phyloP scores from a whole-genome alignment of 257 asterid genomes.

The Nicotiana knightiana region DNA sequence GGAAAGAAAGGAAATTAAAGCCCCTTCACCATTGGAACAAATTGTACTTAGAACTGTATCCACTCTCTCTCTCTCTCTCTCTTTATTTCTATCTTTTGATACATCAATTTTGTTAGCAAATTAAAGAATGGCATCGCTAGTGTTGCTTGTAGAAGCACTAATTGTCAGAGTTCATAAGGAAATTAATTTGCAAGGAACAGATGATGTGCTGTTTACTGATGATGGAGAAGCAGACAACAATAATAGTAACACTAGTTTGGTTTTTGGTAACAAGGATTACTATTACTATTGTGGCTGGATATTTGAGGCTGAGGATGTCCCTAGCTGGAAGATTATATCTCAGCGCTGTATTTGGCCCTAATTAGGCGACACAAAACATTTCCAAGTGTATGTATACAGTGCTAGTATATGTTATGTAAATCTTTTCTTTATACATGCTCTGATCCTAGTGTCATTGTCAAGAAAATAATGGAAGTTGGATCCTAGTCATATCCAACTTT shows the following conservation, averaged over 20 bases:
- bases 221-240: not conserved
- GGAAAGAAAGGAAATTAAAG: too few relatives aligned
- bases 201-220: not conserved
- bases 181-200: not conserved
- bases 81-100: not conserved
- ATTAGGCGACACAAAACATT: not conserved
- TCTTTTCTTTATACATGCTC: not conserved
- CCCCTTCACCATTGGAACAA: too few relatives aligned
- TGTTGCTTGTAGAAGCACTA: conserved; percentile 17
- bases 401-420: not conserved
- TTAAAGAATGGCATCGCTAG: conserved; percentile 18
- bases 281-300: not conserved
- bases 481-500: not conserved
- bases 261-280: not conserved
- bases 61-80: not conserved
- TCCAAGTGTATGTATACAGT: not conserved
- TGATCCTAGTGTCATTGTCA: not conserved
- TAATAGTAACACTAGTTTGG: not conserved
- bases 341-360: conserved; percentile 2
- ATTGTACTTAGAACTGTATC: not conserved
- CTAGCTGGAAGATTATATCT: not conserved
- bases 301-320: not conserved
- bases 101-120: not conserved
- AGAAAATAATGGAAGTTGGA: not conserved
- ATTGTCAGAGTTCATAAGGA: not conserved